phyloP scores from a whole-genome alignment of 805 yeast species.

The Priceomyces medius region DNA sequence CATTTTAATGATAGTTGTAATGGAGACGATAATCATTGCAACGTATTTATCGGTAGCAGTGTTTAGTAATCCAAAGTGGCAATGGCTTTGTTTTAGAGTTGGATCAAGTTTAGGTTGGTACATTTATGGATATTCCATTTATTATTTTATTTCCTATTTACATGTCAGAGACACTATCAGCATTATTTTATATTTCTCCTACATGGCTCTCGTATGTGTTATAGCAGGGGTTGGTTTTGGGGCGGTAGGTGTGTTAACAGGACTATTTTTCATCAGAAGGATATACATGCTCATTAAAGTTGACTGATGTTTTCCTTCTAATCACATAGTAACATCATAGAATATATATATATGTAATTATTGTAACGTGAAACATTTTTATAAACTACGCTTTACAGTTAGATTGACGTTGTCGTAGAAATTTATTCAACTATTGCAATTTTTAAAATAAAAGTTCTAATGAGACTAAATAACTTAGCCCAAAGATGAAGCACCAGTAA shows the following conservation, averaged over 20 bases:
- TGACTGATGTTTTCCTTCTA: slow-evolving; percentile 38
- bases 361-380: too few species aligned
- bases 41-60: slow-evolving; percentile 59
- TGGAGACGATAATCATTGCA: slow-evolving; percentile 71
- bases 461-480: slow-evolving; percentile 48
- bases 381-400: neutral
- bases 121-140: slow-evolving; percentile 63
- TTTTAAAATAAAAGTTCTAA: neutral
- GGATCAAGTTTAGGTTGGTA: slow-evolving; percentile 73
- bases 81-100: slow-evolving; percentile 74
- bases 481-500: slow-evolving; percentile 99
- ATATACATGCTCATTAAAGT: slow-evolving; percentile 59
- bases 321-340: too few species aligned
- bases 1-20: slow-evolving; percentile 58
- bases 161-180: slow-evolving; percentile 68
- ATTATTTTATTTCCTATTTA: slow-evolving; percentile 59
- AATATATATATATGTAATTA: too few species aligned
- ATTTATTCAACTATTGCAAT: neutral
- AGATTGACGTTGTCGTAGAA: neutral
- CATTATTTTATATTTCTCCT: slow-evolving; percentile 64
- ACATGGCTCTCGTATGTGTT: slow-evolving; percentile 62
- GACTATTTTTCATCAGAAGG: slow-evolving; percentile 61
- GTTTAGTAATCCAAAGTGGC: slow-evolving; percentile 66
- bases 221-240: slow-evolving; percentile 73
- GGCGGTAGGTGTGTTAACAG: slow-evolving; percentile 66